A percentile compares a stretch with the other conserved stretches of the same genome.
phyloP scores from a whole-genome alignment of 306 rosid genomes.

The Cyclanthera cordifolia region DNA sequence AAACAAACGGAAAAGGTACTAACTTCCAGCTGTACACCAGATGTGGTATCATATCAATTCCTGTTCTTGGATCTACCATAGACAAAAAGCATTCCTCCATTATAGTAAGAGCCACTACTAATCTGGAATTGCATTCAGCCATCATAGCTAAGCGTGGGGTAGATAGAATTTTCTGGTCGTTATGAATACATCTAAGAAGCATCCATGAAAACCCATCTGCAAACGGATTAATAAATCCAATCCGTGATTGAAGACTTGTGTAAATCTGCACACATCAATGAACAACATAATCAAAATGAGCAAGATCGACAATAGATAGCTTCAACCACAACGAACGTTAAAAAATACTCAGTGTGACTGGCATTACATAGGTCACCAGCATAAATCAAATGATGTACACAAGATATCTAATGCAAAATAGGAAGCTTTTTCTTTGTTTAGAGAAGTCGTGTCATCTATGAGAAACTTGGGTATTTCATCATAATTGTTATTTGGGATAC shows the following conservation, averaged over 20 bases:
- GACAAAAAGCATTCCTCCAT: slow-evolving; percentile 96
- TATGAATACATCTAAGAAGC: slow-evolving; percentile 75
- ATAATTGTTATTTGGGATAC: neutral
- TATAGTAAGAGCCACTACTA: slow-evolving; percentile 88
- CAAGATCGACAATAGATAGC: neutral
- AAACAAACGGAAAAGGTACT: slow-evolving; percentile 23
- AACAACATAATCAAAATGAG: slow-evolving; percentile 15
- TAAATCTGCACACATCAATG: slow-evolving; percentile 45
- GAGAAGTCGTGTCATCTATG: neutral
- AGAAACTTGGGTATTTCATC: neutral
- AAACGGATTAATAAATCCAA: slow-evolving; percentile 55
- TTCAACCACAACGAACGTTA: neutral
- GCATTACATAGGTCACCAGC: neutral
- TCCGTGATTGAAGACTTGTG: slow-evolving; percentile 61
- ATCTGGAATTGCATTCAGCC: slow-evolving; percentile 84
- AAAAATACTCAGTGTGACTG: neutral
- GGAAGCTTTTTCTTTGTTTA: neutral
- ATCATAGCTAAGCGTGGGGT: slow-evolving; percentile 79
- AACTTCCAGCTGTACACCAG: slow-evolving; percentile 86
- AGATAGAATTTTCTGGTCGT: slow-evolving; percentile 79
- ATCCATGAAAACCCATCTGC: slow-evolving; percentile 60
- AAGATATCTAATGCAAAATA: neutral
- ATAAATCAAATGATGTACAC: neutral
- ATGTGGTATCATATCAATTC: slow-evolving; percentile 96
- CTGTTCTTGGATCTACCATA: slow-evolving; percentile 92